Evolutionary conservation across 441 rosid genomes (phyloP), one percentile per base, ranked within the genome.

Genomic region (Pelargonium citronellum): DNA sequence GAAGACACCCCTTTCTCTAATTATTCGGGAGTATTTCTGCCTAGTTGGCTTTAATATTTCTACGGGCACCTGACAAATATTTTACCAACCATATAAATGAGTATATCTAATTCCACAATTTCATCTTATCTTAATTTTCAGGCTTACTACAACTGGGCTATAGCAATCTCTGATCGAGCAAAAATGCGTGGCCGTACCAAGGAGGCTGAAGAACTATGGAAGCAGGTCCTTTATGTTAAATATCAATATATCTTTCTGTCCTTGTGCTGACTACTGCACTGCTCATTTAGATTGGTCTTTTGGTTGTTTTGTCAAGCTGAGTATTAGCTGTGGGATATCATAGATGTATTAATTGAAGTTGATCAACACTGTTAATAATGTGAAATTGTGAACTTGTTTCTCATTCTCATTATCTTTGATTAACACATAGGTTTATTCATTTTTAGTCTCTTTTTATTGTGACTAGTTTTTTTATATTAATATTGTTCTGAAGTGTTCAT

Each of bases 71-170:
- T 57, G 8, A 22, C 11, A 17, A 17, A 57, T 6, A 17, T 57
- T 57, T 10, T 22, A 57, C 62, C 62, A 57, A 57, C 27, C 27
- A 57, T 69, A 39, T 17, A 57, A 17, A 19, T 57, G 62, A 11
- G 22, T 58, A 58, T 24, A 58, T 17, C 63, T 58, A 58, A 58
- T 58, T 58, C 13, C 17, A 24, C 63, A 58, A 1, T 58, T 7
- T 8, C 9, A 24, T 16, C 30, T 8, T 58, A 8, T 66, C 51
- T 74, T 79, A 47, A 67, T 75, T 82, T 75, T 47, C 78, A 95
- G 99, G 99, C 99, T 66, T 95, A 87, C 85, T 95, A 95, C 80
- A 95, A 92, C 71, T 95, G 99, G 97, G 99, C 99, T 65, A 95
- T 95, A 73, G 99, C 99, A 70, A 92, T 91, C 70, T 95, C 99